A percentile compares a stretch with the other conserved stretches of the same genome.
phyloP scores from a whole-genome alignment of 2,329 filamentous ascomycete genomes.

The Sclerotinia sclerotiorum region DNA sequence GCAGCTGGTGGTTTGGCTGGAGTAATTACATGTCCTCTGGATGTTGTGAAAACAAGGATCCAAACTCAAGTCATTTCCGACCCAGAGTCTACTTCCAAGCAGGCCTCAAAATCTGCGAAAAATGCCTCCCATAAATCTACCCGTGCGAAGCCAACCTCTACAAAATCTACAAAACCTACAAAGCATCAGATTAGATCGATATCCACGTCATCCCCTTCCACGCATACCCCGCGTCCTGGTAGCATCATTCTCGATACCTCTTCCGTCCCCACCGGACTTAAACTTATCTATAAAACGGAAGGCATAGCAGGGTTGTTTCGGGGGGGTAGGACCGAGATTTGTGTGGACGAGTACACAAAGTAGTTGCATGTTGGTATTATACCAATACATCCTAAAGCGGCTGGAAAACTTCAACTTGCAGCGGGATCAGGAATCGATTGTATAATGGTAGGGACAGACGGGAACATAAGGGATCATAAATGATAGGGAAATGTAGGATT shows the following conservation, averaged over 20 bases:
- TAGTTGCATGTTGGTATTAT: constrained; percentile 93
- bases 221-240: constrained; percentile 75
- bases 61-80: constrained; percentile 78
- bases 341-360: constrained; percentile 99
- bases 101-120: constrained; percentile 28
- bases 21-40: constrained; percentile 90
- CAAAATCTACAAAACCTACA: constrained; percentile 29
- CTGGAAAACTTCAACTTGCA: constrained; percentile 54
- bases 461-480: not conserved
- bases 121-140: constrained; percentile 26
- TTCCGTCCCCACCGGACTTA: constrained; percentile 80
- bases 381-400: constrained; percentile 80
- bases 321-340: constrained; percentile 86
- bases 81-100: constrained; percentile 35
- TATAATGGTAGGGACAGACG: constrained; percentile 27
- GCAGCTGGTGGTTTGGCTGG: constrained; percentile 90
- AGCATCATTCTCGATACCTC: constrained; percentile 82
- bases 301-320: constrained; percentile 89
- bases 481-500: constrained; percentile 23
- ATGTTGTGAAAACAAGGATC: constrained; percentile 94
- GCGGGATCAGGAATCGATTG: constrained; percentile 30
- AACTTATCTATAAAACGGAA: constrained; percentile 86
- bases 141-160: constrained; percentile 27
- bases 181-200: constrained; percentile 66
- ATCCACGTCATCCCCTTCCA: constrained; percentile 86